Base-by-base conservation (phyloP, 768 basidiomycete genomes). In the Tricholoma saponaceum region DNA sequence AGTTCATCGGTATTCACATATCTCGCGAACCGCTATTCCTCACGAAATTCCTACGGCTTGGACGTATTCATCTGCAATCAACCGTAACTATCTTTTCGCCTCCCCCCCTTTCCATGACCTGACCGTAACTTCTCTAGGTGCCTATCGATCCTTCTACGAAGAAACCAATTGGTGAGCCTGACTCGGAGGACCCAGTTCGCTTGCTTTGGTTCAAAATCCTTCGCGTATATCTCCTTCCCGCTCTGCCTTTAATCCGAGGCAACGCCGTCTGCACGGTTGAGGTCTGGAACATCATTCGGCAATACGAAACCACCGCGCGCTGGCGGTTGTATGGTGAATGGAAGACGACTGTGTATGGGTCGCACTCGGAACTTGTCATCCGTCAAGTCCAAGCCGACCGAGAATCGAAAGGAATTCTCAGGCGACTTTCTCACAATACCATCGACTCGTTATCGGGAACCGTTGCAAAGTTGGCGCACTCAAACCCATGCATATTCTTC, bases 291-390 rank as follows among this genome's bases (percentile, higher is more conserved):
- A 85, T 98, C 52, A 82, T 98, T 50, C 79, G 85, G 39, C 83
- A 85, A 60, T 92, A 88, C 67, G 87, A 90, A 56, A 86, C 86
- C 54, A 83, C 86, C 5, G 76, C 82, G 22, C 91, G 97, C 8
- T 99, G 94, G 89, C 82, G 80, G 49, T 77, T 99, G 30, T 99
- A 99, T 66, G 97, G 95, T 41, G 95, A 98, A 75, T 98, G 97
- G 97, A 90, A 89, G 70, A 77, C 83, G 35, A 75, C 74, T 47
- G 79, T 75, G 20, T 92, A 94, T 71, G 80, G 80, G 59, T 84
- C 83, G 14, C 85, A 94, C 72, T 84, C 91, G 18, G 89, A 91
- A 67, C 80, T 96, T 44, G 82, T 82, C 28, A 83, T 94, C 52
- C 90, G 90, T 39, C 77, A 84, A 57, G 87, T 90, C 5, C 89